Percentiles rank a stretch among this genome's conserved stretches.
phyloP scores from a whole-genome alignment of 176 grass and related monocot species.

The Carex cristatella region DNA sequence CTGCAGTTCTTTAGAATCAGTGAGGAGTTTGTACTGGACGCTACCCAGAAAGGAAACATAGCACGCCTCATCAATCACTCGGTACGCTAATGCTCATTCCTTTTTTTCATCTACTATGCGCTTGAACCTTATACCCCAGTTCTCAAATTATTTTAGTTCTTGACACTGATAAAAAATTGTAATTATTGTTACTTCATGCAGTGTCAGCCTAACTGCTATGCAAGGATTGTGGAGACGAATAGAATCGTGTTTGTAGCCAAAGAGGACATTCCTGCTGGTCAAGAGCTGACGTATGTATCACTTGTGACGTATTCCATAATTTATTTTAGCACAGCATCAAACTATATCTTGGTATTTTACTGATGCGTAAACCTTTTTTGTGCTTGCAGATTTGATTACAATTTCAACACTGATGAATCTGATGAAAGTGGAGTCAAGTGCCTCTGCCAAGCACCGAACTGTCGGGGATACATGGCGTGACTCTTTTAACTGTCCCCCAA shows the following conservation, averaged over 20 bases:
- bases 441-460: constrained; percentile 70
- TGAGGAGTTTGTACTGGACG: constrained; percentile 85
- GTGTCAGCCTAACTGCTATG: constrained; percentile 98
- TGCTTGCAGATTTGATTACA: constrained; percentile 63
- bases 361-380: neutral
- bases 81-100: constrained; percentile 28
- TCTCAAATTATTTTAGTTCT: neutral
- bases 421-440: constrained; percentile 77
- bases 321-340: neutral
- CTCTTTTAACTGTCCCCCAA: neutral
- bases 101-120: neutral
- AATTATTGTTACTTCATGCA: constrained; percentile 31
- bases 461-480: constrained; percentile 65
- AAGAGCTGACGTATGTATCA: constrained; percentile 86
- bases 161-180: neutral
- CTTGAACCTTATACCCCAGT: neutral
- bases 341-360: neutral
- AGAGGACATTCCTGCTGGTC: constrained; percentile 59
- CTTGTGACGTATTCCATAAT: neutral
- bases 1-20: constrained; percentile 89
- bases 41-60: constrained; percentile 78
- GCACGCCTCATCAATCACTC: constrained; percentile 90
- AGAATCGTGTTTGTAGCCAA: constrained; percentile 82
- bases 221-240: constrained; percentile 74
- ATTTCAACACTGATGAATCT: constrained; percentile 78